Percentiles rank a stretch among this genome's conserved stretches.
Conservation (phyloP, 345 rosid species). For the Syzygium grande region DNA sequence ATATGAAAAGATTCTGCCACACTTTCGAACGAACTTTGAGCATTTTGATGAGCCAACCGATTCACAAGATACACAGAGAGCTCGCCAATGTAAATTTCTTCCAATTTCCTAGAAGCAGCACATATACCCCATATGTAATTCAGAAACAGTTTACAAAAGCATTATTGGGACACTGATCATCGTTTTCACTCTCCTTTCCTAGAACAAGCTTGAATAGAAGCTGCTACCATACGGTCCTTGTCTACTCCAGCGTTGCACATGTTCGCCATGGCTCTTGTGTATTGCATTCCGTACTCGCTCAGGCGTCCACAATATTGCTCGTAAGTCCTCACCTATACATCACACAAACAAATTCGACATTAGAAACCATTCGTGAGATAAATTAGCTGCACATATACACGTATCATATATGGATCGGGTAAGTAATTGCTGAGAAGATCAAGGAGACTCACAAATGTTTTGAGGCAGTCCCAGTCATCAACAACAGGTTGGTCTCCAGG, state of each 20-base stretch:
- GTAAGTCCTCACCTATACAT: constrained; percentile 15
- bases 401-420: not conserved
- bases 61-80: not conserved
- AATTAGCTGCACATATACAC: not conserved
- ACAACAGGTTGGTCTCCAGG: constrained; percentile 26
- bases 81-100: not conserved
- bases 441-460: constrained; percentile 13
- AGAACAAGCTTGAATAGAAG: constrained; percentile 17
- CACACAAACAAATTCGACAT: not conserved
- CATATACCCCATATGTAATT: not conserved
- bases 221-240: constrained; percentile 7
- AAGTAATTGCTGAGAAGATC: not conserved
- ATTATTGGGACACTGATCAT: not conserved
- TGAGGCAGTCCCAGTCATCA: constrained; percentile 42
- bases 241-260: constrained; percentile 33
- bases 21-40: no score
- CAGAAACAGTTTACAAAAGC: not conserved
- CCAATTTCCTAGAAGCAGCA: not conserved
- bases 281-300: constrained; percentile 24
- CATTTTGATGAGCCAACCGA: not conserved
- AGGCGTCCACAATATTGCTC: constrained; percentile 21
- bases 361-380: not conserved
- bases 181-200: not conserved
- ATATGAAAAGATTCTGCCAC: no score
- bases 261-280: constrained; percentile 27